Evolutionary conservation across 495 filamentous ascomycete species (phyloP).

Genomic region (Lentithecium fluviatile): DNA sequence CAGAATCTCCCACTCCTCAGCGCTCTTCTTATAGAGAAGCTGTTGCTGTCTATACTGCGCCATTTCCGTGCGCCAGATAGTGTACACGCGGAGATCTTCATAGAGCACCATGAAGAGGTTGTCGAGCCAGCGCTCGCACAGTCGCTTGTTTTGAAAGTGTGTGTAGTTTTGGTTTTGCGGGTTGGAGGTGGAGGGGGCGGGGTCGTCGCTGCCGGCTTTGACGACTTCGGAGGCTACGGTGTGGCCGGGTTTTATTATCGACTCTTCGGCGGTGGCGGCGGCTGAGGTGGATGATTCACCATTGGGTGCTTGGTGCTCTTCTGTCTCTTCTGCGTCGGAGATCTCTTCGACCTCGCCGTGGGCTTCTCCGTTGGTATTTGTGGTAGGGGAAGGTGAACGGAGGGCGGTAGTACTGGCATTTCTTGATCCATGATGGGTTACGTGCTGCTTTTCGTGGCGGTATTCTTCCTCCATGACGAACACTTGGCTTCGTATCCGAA

Average conservation of each 20-base stretch:
- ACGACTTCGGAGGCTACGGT: constrained; percentile 78
- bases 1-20: constrained; percentile 97
- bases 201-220: constrained; percentile 72
- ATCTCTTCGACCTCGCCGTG: constrained; percentile 48
- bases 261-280: constrained; percentile 42
- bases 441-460: constrained; percentile 78
- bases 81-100: constrained; percentile 96
- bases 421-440: constrained; percentile 51
- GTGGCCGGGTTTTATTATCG: constrained; percentile 77
- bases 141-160: constrained; percentile 88
- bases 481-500: constrained; percentile 89
- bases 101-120: constrained; percentile 99
- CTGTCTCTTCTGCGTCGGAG: constrained; percentile 9
- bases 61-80: constrained; percentile 98
- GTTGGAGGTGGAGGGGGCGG: constrained; percentile 51
- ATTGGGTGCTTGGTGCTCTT: constrained; percentile 4
- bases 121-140: constrained; percentile 97
- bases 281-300: constrained; percentile 22
- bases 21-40: constrained; percentile 89
- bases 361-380: constrained; percentile 61
- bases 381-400: constrained; percentile 60
- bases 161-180: constrained; percentile 53
- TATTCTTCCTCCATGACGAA: constrained; percentile 99
- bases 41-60: constrained; percentile 86
- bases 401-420: constrained; percentile 76